phyloP scores from a whole-genome alignment of 441 rosid genomes.

The Mallotus repandus region DNA sequence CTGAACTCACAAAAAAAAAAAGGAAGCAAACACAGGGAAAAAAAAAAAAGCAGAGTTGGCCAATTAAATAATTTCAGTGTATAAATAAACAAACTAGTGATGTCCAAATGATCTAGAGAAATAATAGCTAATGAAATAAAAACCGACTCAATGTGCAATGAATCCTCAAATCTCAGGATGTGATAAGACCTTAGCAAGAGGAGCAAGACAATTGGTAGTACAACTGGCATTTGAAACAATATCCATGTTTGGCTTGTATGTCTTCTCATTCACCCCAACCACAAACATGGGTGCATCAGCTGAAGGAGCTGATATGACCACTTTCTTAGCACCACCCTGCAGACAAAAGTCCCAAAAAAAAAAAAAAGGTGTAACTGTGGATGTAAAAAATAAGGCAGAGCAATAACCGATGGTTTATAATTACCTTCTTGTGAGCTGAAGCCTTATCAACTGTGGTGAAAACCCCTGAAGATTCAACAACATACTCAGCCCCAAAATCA shows the following conservation, averaged over 20 bases:
- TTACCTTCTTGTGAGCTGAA: slow-evolving; percentile 79
- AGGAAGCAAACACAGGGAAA: not conserved
- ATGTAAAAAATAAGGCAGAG: slow-evolving; percentile 6
- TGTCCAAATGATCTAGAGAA: not conserved
- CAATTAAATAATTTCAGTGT: not conserved
- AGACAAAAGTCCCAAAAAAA: slow-evolving; percentile 11
- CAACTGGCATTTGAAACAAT: slow-evolving; percentile 98
- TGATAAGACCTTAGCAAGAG: slow-evolving; percentile 88
- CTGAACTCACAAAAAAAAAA: not conserved
- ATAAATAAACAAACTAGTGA: not conserved
- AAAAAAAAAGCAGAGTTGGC: not conserved
- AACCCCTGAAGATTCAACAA: slow-evolving; percentile 93
- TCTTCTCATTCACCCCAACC: slow-evolving; percentile 89
- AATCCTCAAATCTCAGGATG: slow-evolving; percentile 16
- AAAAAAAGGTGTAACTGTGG: slow-evolving; percentile 1
- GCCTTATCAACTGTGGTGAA: slow-evolving; percentile 89
- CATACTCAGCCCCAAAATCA: slow-evolving; percentile 80
- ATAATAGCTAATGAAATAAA: not conserved
- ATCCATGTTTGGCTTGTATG: slow-evolving; percentile 83
- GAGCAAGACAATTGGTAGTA: slow-evolving; percentile 99
- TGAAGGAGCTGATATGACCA: slow-evolving; percentile 96
- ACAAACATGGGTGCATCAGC: slow-evolving; percentile 99
- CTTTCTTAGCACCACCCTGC: slow-evolving; percentile 97
- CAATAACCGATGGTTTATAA: not conserved
- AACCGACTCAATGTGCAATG: not conserved